Percentiles rank a stretch among this genome's conserved stretches.
Conservation (phyloP, 805 yeast genomes). For the Metschnikowia noctiluminum region DNA sequence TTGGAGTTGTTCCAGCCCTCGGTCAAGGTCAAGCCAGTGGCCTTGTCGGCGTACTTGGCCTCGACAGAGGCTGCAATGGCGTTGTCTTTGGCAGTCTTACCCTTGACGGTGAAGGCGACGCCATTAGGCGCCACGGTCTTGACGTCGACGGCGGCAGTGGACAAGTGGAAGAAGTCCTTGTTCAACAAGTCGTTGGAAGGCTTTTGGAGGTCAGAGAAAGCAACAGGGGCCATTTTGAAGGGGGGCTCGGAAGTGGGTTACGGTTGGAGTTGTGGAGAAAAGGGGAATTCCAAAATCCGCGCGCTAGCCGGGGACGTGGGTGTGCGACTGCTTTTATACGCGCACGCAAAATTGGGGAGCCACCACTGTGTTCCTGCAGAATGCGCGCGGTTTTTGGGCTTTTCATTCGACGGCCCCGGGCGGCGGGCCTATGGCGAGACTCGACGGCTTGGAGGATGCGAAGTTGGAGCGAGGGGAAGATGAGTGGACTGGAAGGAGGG, state of each 20-base stretch:
- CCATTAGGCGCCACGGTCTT: constrained; percentile 96
- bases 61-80: constrained; percentile 86
- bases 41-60: constrained; percentile 89
- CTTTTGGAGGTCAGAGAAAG: constrained; percentile 91
- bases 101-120: constrained; percentile 90
- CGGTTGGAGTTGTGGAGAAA: neutral
- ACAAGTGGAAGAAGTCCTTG: constrained; percentile 89
- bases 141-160: constrained; percentile 84
- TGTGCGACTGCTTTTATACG: constrained; percentile 14
- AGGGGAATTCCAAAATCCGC: constrained; percentile 1
- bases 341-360: constrained; percentile 9
- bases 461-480: too few relatives aligned
- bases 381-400: constrained; percentile 12
- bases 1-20: constrained; percentile 98
- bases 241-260: neutral
- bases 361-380: constrained; percentile 13
- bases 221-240: constrained; percentile 58
- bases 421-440: neutral
- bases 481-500: too few relatives aligned
- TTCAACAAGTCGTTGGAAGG: constrained; percentile 85
- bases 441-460: too few relatives aligned
- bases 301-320: constrained; percentile 14
- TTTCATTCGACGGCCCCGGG: neutral
- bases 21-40: constrained; percentile 86
- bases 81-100: constrained; percentile 77